phyloP scores from a whole-genome alignment of 768 basidiomycete species.

The Hemileccinum rubropunctum region DNA sequence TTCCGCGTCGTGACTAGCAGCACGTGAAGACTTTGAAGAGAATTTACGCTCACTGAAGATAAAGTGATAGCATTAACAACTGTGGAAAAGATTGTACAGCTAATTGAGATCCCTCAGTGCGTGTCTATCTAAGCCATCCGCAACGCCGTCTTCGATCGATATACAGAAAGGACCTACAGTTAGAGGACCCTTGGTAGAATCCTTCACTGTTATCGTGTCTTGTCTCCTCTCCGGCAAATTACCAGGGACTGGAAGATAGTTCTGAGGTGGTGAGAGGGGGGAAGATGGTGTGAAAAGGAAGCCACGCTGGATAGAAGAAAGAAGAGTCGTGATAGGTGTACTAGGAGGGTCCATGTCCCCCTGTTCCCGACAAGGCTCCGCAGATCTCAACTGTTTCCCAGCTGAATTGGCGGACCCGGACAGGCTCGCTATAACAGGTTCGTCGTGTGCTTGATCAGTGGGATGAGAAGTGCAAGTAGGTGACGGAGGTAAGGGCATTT shows the following conservation, averaged over 20 bases:
- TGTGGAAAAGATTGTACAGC: neutral
- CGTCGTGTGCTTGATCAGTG: constrained; percentile 5
- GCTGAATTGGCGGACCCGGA: neutral
- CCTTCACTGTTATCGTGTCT: neutral
- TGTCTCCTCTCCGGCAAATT: constrained; percentile 8
- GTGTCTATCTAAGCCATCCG: constrained; percentile 20
- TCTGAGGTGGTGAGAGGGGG: constrained; percentile 56
- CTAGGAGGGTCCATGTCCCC: constrained; percentile 25
- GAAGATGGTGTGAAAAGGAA: constrained; percentile 66
- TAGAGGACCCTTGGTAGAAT: neutral
- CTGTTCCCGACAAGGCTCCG: constrained; percentile 2
- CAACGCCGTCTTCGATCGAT: constrained; percentile 5
- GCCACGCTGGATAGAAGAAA: constrained; percentile 61
- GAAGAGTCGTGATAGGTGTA: constrained; percentile 66
- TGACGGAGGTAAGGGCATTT: constrained; percentile 22
- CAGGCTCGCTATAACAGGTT: neutral
- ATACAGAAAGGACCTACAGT: constrained; percentile 7
- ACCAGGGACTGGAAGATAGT: constrained; percentile 30
- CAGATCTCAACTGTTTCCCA: neutral
- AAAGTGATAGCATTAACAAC: constrained; percentile 3
- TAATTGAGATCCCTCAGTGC: constrained; percentile 27
- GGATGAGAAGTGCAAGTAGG: constrained; percentile 8
- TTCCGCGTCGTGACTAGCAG: no score
- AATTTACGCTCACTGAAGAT: neutral
- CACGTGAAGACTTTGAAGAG: no score